phyloP scores from a whole-genome alignment of 163 green algal species.

The Scenedesmus sp. region DNA sequence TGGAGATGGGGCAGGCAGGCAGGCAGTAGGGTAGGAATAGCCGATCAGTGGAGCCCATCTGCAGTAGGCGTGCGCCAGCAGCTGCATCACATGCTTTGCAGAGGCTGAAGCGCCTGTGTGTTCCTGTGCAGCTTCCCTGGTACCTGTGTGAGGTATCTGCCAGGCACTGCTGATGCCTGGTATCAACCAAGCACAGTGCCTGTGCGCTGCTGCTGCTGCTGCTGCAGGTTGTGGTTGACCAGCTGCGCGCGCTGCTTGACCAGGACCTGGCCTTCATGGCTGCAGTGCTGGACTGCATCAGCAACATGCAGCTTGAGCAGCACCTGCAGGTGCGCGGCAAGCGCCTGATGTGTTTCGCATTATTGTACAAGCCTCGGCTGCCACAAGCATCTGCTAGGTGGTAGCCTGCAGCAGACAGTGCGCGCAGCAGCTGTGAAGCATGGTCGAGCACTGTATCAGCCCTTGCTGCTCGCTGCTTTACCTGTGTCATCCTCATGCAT shows the following conservation, averaged over 20 bases:
- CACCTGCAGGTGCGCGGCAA: constrained; percentile 49
- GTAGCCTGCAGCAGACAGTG: neutral
- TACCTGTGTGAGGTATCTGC: neutral
- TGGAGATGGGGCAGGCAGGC: neutral
- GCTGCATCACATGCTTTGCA: no score
- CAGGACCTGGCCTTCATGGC: constrained; percentile 57
- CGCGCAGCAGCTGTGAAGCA: neutral
- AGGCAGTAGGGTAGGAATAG: neutral
- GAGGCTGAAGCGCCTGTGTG: no score
- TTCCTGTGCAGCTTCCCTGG: neutral
- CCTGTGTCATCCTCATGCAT: neutral
- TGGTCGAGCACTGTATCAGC: neutral
- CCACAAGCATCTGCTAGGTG: neutral
- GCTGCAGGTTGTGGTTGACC: constrained; percentile 21
- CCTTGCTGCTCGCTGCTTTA: neutral
- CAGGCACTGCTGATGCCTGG: neutral
- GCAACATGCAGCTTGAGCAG: constrained; percentile 60
- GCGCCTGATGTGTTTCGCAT: neutral
- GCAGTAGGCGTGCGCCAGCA: neutral
- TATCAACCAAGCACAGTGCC: neutral
- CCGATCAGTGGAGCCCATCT: neutral
- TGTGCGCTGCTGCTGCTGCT: neutral
- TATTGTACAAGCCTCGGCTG: neutral
- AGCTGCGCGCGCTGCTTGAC: constrained; percentile 53
- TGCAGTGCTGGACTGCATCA: constrained; percentile 53